Evolutionary conservation across 495 filamentous ascomycete genomes (phyloP), one percentile per base, ranked within the genome.

Genomic region (Jackrogersella minutella): DNA sequence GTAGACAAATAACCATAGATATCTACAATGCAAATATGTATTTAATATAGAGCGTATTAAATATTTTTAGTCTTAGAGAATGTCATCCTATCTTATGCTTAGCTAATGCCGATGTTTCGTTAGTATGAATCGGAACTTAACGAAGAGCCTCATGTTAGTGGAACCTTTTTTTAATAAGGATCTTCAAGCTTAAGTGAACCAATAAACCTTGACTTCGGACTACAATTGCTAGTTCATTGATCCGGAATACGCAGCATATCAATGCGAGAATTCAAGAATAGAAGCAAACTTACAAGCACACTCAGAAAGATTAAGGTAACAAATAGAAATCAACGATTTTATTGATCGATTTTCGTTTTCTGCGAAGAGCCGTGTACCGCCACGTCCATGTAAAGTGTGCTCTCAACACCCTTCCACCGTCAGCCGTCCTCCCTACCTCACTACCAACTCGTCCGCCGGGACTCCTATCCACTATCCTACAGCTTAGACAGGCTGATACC

Each of bases 401-500:
- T 40, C 54, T 52, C 34, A 3, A 63, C 34, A 49, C 54, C 14
- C 54, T 30, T 41, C 33, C 14, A 55, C n/a, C n/a, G 19, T 56
- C 51, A 39, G 56, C 34, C 10, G 13, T n/a, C n/a, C 14, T 6
- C 30, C 47, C 26, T 31, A 11, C 30, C 33, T 44, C 30, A 47
- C 51, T 43, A 40, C 50, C 47, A 41, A 49, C 58, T 47, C 14
- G 26, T 57, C 47, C 54, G 44, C 44, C 59, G 8, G 19, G 59
- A 63, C 65, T 57, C 66, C 66, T 52, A 57, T 46, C 51, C 54
- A 54, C 59, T 56, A 44, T 34, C 47, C 55, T 43, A 58, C 21
- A 47, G 54, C 49, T 40, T 33, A 31, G 53, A 49, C 44, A 5
- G 46, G 22, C 5, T 50, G 30, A 7, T n/a, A n/a, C n/a, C 52